Evolutionary conservation across 768 basidiomycete species (phyloP), one percentile per base, ranked within the genome.

Genomic region (Calocybe gangraenosa): DNA sequence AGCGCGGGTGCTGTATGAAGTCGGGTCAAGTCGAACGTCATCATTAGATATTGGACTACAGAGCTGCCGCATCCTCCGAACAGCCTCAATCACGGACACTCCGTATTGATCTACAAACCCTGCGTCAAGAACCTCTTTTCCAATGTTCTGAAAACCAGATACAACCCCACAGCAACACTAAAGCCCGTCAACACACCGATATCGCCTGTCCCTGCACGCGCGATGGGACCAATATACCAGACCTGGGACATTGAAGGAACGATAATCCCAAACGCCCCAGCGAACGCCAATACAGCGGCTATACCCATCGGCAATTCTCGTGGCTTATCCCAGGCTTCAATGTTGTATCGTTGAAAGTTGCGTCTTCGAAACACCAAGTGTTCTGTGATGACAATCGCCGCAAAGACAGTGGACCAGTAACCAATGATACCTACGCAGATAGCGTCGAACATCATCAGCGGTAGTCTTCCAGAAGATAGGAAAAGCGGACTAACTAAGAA

Each of bases 141-240:
- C n/a, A 44, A 15, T 7, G 17, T 23, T 40, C 55, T 49, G 21
- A 56, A 19, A n/a, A 51, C 30, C 5, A 20, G 10, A 58, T 84
- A 87, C 30, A 76, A 51, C 30, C 76, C 14, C 10, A 59, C 65
- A 0, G 76, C 71, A 6, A 72, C 61, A 3, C 63, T 58, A 42
- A 82, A 77, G 0, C 82, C 82, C 13, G 81, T 61, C 47, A 84
- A 70, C 31, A 90, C 75, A 2, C 84, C 87, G 42, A 90, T 79
- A 60, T 90, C 87, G 2, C 87, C 87, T 9, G 81, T 70, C 7
- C 66, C 67, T 7, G 56, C 65, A 28, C 58, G 53, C 2, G 84
- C 86, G 15, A 89, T 79, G 0, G 85, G 86, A 0, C 87, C 87
- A 2, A 65, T 62, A 56, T 78, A 89, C 78, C 81, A 88, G 11